A percentile compares a stretch with the other conserved stretches of the same genome.
phyloP scores from a whole-genome alignment of 31 red algal species.

The Asparagopsis taxiformis region DNA sequence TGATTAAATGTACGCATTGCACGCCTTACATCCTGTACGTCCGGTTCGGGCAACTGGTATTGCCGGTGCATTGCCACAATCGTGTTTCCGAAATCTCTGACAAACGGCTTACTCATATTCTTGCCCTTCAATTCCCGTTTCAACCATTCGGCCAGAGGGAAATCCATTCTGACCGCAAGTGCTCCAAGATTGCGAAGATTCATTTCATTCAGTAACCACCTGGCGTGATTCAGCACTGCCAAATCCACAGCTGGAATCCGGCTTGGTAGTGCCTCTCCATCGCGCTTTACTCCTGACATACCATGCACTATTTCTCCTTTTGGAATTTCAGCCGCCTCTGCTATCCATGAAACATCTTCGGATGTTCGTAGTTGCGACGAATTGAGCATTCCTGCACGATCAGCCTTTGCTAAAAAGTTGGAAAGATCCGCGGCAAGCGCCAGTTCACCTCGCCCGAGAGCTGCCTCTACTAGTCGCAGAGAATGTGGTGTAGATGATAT shows the following conservation, averaged over 20 bases:
- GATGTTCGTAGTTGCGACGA: slow-evolving; percentile 55
- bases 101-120: slow-evolving; percentile 55
- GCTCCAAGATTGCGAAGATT: slow-evolving; percentile 59
- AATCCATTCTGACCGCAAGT: slow-evolving; percentile 70
- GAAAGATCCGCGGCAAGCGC: slow-evolving; percentile 64
- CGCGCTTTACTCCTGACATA: slow-evolving; percentile 10
- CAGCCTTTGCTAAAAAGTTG: slow-evolving; percentile 71
- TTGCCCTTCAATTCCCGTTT: slow-evolving; percentile 62
- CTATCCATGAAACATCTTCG: slow-evolving; percentile 84
- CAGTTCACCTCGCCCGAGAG: slow-evolving; percentile 58
- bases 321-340: slow-evolving; percentile 39
- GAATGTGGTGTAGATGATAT: slow-evolving; percentile 81
- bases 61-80: slow-evolving; percentile 71
- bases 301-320: slow-evolving; percentile 20
- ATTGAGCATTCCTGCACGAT: slow-evolving; percentile 75
- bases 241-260: slow-evolving; percentile 77
- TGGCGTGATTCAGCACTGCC: slow-evolving; percentile 67
- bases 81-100: slow-evolving; percentile 58
- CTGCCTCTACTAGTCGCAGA: slow-evolving; percentile 80
- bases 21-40: slow-evolving; percentile 47
- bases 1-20: slow-evolving; percentile 60
- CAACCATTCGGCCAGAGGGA: slow-evolving; percentile 79
- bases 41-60: slow-evolving; percentile 73
- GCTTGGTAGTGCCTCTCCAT: slow-evolving; percentile 5
- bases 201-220: slow-evolving; percentile 57